Conservation (phyloP, 495 filamentous ascomycete genomes). For the Neurospora sp. region DNA sequence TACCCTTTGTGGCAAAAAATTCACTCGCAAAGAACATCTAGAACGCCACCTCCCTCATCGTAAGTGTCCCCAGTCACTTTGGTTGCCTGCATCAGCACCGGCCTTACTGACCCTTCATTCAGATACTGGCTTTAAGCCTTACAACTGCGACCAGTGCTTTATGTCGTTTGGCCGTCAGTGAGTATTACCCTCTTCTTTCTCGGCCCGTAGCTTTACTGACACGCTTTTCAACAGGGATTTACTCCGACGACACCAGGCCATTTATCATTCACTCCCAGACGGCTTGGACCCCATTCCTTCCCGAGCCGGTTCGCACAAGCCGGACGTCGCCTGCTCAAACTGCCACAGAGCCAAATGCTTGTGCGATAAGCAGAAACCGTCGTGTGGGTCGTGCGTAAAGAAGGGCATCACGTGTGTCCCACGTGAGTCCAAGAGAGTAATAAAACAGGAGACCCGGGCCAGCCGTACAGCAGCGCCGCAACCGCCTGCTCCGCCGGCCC, state of each 20-base stretch:
- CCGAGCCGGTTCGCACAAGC: neutral
- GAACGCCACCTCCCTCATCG: slow-evolving; percentile 53
- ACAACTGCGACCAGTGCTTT: slow-evolving; percentile 48
- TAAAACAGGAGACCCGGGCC: neutral
- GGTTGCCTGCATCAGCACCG: neutral
- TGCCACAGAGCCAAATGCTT: slow-evolving; percentile 55
- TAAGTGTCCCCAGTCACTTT: slow-evolving; percentile 24
- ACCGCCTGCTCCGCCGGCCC: neutral
- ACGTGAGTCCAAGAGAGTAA: neutral
- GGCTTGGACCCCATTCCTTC: neutral
- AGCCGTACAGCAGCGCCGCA: neutral
- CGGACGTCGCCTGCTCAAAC: slow-evolving; percentile 42
- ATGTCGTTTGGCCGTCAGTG: slow-evolving; percentile 54
- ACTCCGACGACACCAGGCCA: slow-evolving; percentile 46
- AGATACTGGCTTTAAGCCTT: slow-evolving; percentile 60
- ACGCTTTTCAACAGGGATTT: slow-evolving; percentile 38
- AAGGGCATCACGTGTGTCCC: slow-evolving; percentile 13
- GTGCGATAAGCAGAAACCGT: slow-evolving; percentile 59
- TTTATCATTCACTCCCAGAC: slow-evolving; percentile 27
- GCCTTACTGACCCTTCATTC: slow-evolving; percentile 14
- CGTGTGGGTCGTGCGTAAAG: slow-evolving; percentile 47
- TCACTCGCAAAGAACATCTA: slow-evolving; percentile 57
- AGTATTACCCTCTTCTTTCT: slow-evolving; percentile 8
- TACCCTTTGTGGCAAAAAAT: slow-evolving; percentile 52
- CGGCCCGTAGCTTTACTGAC: slow-evolving; percentile 11